Evolutionary conservation across 306 rosid species (phyloP).

Genomic region (Malus sylvestris): DNA sequence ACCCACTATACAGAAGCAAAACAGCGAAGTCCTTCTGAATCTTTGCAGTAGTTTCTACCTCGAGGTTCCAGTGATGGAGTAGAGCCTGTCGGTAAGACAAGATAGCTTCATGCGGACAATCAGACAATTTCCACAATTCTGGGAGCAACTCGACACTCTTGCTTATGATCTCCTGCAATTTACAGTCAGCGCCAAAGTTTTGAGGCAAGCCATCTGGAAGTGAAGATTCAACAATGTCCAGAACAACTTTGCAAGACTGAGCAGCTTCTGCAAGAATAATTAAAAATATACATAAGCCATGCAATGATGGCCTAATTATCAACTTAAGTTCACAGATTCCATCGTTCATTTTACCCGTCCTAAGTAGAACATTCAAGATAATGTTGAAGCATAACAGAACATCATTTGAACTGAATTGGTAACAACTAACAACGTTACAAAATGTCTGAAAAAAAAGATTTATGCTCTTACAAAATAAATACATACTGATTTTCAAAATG

Average conservation of each 20-base stretch:
- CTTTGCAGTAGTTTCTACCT: constrained; percentile 44
- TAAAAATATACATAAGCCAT: constrained; percentile 24
- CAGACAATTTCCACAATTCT: constrained; percentile 83
- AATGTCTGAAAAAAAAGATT: not conserved
- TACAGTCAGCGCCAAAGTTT: constrained; percentile 63
- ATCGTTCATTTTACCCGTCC: not conserved
- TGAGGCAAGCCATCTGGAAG: constrained; percentile 81
- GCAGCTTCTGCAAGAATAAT: constrained; percentile 85
- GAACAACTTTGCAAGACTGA: constrained; percentile 72
- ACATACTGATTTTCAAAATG: not conserved
- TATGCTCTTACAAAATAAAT: not conserved
- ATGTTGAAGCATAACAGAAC: not conserved
- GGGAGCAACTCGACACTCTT: constrained; percentile 78
- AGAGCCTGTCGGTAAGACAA: constrained; percentile 69
- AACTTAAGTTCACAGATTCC: constrained; percentile 9
- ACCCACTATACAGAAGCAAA: constrained; percentile 76
- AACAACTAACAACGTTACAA: not conserved
- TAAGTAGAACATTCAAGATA: not conserved
- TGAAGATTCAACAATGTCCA: constrained; percentile 81
- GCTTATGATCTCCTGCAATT: constrained; percentile 80
- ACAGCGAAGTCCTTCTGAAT: constrained; percentile 77
- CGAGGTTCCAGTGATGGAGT: constrained; percentile 73
- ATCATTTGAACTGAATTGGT: not conserved
- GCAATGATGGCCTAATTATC: constrained; percentile 15
- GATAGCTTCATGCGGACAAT: constrained; percentile 63